phyloP scores from a whole-genome alignment of 495 filamentous ascomycete genomes.

The Pseudotulostoma volvatum region DNA sequence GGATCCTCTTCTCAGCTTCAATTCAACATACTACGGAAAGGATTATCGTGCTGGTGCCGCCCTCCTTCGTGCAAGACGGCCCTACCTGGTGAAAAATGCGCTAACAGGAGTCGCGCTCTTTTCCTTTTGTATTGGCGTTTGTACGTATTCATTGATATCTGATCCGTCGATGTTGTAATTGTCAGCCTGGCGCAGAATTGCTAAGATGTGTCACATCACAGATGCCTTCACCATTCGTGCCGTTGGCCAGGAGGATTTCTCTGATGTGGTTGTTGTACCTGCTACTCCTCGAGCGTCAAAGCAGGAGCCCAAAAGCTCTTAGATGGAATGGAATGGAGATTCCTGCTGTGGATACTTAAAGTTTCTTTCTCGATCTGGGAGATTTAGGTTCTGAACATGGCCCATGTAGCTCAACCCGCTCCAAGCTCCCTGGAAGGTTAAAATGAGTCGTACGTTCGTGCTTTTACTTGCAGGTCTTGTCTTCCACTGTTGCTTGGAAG shows the following conservation, averaged over 20 bases:
- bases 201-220: constrained; percentile 15
- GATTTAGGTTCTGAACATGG: too few species aligned
- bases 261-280: constrained; percentile 70
- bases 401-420: too few species aligned
- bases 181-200: neutral
- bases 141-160: constrained; percentile 36
- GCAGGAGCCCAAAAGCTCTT: constrained; percentile 5
- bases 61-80: constrained; percentile 75
- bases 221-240: constrained; percentile 78
- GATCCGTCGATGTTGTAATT: neutral
- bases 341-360: too few species aligned
- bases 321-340: neutral
- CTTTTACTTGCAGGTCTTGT: too few species aligned
- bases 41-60: constrained; percentile 64
- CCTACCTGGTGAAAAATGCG: constrained; percentile 81
- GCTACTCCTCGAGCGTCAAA: constrained; percentile 39
- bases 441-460: too few species aligned
- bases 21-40: constrained; percentile 82
- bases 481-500: too few species aligned
- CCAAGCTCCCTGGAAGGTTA: too few species aligned
- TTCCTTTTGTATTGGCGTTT: constrained; percentile 59
- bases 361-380: too few species aligned
- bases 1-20: constrained; percentile 32
- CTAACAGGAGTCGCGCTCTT: constrained; percentile 54
- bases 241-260: constrained; percentile 94